phyloP scores from a whole-genome alignment of 305 asterid genomes.

The Rubia balearica region DNA sequence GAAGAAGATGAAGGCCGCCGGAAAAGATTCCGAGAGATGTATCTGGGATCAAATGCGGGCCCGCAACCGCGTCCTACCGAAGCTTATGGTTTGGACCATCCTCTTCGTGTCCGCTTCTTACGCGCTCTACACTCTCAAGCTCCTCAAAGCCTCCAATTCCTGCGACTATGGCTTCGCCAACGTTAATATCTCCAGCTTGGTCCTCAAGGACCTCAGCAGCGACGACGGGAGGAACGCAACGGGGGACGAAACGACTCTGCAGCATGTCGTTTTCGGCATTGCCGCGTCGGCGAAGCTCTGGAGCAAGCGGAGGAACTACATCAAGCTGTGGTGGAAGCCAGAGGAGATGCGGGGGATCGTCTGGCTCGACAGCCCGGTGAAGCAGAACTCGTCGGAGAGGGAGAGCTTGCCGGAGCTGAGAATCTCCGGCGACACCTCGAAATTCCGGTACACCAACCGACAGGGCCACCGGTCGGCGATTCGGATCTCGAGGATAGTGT shows the following conservation, averaged over 20 bases:
- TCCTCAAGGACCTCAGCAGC: neutral
- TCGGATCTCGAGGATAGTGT: slow-evolving; percentile 76
- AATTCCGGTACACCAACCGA: slow-evolving; percentile 53
- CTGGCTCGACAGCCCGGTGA: slow-evolving; percentile 64
- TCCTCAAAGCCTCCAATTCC: neutral
- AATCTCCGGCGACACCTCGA: slow-evolving; percentile 69
- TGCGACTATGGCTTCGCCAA: neutral
- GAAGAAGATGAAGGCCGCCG: slow-evolving; percentile 1
- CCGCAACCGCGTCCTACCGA: neutral
- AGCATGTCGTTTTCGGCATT: slow-evolving; percentile 80
- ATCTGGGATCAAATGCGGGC: slow-evolving; percentile 4
- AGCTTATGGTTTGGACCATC: slow-evolving; percentile 1
- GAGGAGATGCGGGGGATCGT: slow-evolving; percentile 77
- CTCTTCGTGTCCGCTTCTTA: neutral
- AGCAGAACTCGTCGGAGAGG: slow-evolving; percentile 30
- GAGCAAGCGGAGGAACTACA: slow-evolving; percentile 67
- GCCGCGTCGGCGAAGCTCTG: slow-evolving; percentile 85
- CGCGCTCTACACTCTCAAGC: neutral
- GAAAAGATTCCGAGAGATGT: neutral
- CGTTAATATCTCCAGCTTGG: neutral
- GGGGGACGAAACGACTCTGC: slow-evolving; percentile 37
- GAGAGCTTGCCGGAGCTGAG: slow-evolving; percentile 47
- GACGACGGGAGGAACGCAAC: neutral
- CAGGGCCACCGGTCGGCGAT: slow-evolving; percentile 91
- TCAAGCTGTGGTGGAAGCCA: slow-evolving; percentile 83